Evolutionary conservation across 2,329 filamentous ascomycete genomes (phyloP).

Genomic region (Teratosphaeria pseudoeucalypti): DNA sequence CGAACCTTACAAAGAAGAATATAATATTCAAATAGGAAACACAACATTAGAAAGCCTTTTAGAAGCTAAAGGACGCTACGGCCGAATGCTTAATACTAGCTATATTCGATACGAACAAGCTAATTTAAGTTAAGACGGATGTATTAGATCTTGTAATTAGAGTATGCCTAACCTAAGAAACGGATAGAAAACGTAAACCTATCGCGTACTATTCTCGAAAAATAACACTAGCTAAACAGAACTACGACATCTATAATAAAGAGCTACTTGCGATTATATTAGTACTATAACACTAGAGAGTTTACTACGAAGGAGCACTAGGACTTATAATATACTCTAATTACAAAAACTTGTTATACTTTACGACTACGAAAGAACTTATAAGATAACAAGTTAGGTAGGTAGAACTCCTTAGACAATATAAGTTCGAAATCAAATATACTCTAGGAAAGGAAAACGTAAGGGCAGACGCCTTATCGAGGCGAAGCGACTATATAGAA

Average conservation of each 20-base stretch:
- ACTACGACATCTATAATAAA: too few relatives aligned
- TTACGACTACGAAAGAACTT: slow-evolving; percentile 22
- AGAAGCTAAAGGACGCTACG: slow-evolving; percentile 2
- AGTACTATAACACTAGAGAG: too few relatives aligned
- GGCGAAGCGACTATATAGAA: slow-evolving; percentile 2
- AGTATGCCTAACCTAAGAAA: slow-evolving; percentile 1
- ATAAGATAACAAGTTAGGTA: slow-evolving; percentile 5
- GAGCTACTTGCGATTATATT: too few relatives aligned
- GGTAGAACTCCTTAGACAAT: background rate
- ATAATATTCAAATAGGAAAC: slow-evolving; percentile 3
- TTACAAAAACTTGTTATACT: slow-evolving; percentile 21
- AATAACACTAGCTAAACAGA: too few relatives aligned
- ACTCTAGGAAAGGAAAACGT: background rate
- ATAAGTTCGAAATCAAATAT: slow-evolving; percentile 2
- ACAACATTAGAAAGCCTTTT: slow-evolving; percentile 1
- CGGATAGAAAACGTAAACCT: slow-evolving; percentile 4
- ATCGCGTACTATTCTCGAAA: too few relatives aligned
- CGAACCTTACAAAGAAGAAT: slow-evolving; percentile 7
- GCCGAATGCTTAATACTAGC: background rate
- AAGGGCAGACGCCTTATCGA: background rate
- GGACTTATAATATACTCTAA: too few relatives aligned
- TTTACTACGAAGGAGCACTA: too few relatives aligned
- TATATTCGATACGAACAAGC: slow-evolving; percentile 5
- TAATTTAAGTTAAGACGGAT: slow-evolving; percentile 2
- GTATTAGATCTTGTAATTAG: background rate